Evolutionary conservation across 1,284 basidiomycete species (phyloP).

Genomic region (Irpex rosettiformis): DNA sequence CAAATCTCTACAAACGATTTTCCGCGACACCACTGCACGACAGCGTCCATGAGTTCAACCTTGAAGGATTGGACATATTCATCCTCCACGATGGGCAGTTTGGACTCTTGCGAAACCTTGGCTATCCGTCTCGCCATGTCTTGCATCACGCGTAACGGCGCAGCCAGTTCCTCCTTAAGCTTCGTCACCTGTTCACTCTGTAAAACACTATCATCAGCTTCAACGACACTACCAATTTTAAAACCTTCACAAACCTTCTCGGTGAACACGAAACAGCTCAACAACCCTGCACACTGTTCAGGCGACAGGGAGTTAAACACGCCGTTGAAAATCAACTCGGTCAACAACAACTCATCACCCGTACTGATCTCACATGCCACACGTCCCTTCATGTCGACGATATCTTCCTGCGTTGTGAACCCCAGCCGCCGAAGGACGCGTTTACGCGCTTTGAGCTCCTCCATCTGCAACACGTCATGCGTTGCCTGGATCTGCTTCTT

Average conservation of each 20-base stretch:
- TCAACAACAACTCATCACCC: conserved; percentile 94
- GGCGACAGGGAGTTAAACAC: conserved; percentile 89
- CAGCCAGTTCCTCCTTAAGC: conserved; percentile 90
- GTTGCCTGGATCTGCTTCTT: conserved; percentile 88
- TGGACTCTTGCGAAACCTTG: conserved; percentile 92
- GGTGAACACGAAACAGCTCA: conserved; percentile 96
- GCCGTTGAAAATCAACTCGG: conserved; percentile 97
- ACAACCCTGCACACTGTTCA: conserved; percentile 88
- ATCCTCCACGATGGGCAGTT: conserved; percentile 86
- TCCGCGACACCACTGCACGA: conserved; percentile 96
- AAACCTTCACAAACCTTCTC: too few species aligned
- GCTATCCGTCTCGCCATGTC: conserved; percentile 94
- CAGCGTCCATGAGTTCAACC: conserved; percentile 97
- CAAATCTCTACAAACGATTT: conserved; percentile 96
- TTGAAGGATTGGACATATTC: conserved; percentile 97
- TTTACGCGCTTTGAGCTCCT: conserved; percentile 96
- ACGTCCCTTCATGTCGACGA: conserved; percentile 96
- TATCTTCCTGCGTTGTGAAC: conserved; percentile 87
- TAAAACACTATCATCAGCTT: neutral
- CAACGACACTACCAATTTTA: too few species aligned
- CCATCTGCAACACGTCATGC: conserved; percentile 91
- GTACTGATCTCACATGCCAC: conserved; percentile 99
- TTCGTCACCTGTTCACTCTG: conserved; percentile 88
- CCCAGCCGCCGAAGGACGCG: conserved; percentile 90
- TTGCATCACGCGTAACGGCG: conserved; percentile 91